These are phyloP conservation scores for Aspergillus glaucus DNA, from an alignment of 2,329 filamentous ascomycete genomes.

Conservation along the genomic window DNA sequence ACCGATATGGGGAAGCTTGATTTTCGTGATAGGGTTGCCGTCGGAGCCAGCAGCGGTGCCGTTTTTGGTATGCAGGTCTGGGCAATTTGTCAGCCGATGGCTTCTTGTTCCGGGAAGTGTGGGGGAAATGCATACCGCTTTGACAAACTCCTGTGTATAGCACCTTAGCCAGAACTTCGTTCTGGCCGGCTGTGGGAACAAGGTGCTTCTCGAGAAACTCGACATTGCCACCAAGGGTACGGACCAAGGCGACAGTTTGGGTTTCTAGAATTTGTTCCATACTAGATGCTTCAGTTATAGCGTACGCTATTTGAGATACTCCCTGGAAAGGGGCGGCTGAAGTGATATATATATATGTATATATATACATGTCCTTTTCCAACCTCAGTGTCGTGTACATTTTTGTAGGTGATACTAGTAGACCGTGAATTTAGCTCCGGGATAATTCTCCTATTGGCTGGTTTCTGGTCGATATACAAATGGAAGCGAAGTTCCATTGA, in stretches of 20 bases:
- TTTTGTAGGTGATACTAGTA: too few relatives aligned
- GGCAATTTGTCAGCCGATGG: background rate
- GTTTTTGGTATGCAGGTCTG: conserved; percentile 37
- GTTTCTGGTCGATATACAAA: too few relatives aligned
- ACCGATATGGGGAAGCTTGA: conserved; percentile 42
- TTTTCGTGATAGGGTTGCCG: conserved; percentile 37
- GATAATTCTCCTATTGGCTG: too few relatives aligned
- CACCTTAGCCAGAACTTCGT: conserved; percentile 42
- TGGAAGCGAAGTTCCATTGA: too few relatives aligned
- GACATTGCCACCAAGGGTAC: conserved; percentile 33
- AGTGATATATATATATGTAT: too few relatives aligned
- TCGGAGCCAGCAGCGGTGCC: conserved; percentile 34
- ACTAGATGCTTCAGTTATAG: too few relatives aligned
- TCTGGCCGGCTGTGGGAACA: conserved; percentile 31
- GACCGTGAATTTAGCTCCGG: too few relatives aligned
- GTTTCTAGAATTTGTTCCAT: conserved; percentile 11
- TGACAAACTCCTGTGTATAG: conserved; percentile 43
- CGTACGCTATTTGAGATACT: too few relatives aligned
- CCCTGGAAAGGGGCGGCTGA: too few relatives aligned
- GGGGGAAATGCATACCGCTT: conserved; percentile 27
- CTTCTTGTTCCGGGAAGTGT: background rate
- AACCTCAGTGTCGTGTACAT: too few relatives aligned
- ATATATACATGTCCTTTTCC: too few relatives aligned
- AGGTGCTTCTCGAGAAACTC: conserved; percentile 39
- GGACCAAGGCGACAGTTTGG: conserved; percentile 40